Evolutionary conservation across 2,329 filamentous ascomycete genomes (phyloP), one percentile per base, ranked within the genome.

Genomic region (Penicillium sp.): DNA sequence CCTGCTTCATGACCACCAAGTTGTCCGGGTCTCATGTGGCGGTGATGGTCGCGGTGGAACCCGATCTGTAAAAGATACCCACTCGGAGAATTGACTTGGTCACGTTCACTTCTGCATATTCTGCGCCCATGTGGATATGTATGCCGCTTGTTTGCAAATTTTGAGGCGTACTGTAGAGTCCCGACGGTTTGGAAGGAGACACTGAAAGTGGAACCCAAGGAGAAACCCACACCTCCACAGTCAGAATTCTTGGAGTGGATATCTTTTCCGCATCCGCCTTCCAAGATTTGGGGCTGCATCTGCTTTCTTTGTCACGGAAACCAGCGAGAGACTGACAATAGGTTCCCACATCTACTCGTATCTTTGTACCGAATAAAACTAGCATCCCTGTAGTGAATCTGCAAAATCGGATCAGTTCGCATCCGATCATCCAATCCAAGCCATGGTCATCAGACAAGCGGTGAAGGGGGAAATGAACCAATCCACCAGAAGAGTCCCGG

Each of bases 401-500:
- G 55, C 52, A 52, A 29, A 49, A n/a, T 45, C n/a, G 42, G 14
- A 29, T 31, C 43, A 44, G 14, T 42, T 35, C 21, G n/a, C 39
- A 29, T 49, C 19, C 26, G 11, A 29, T 50, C 21, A 43, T 51
- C 45, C 13, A 33, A 45, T 33, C n/a, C 39, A 37, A 24, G 39
- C 35, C 46, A 46, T 35, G 50, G 44, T 43, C 24, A 22, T 37
- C 29, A 37, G 62, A 67, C 58, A 66, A 67, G 65, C 65, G 63
- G 65, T 67, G 63, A 62, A 43, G 33, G 52, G 52, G 50, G 24
- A 56, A 61, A 62, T 54, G 53, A 61, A 59, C 53, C 42, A 49
- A 59, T 44, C 59, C 57, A 59, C 55, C 43, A 50, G 29, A 55
- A 52, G 27, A 58, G 51, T 63, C 60, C 63, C 64, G 60, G 65